Evolutionary conservation across 495 filamentous ascomycete species (phyloP).

Genomic region (Hyaloscypha variabilis): DNA sequence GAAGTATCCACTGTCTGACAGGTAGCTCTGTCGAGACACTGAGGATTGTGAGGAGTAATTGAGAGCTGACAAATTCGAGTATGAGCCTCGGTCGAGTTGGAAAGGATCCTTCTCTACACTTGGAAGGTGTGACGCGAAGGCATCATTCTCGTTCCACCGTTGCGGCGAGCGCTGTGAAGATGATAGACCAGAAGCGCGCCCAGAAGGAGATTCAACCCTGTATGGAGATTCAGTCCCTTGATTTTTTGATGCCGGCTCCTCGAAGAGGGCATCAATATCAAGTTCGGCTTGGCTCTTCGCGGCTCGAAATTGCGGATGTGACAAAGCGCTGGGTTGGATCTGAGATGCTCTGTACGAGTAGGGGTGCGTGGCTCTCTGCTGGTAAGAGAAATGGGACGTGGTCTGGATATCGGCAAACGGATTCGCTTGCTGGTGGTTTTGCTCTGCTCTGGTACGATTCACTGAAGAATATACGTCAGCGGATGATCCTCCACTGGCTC

Average conservation of each 20-base stretch:
- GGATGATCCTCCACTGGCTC: neutral
- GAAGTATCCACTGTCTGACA: constrained; percentile 9
- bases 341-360: neutral
- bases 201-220: constrained; percentile 23
- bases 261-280: constrained; percentile 8
- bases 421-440: neutral
- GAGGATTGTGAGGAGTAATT: neutral
- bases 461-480: neutral
- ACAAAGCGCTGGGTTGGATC: neutral
- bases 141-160: neutral
- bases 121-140: neutral
- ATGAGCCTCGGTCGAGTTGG: neutral
- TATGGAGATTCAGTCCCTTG: constrained; percentile 27
- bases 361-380: neutral
- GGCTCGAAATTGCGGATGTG: neutral
- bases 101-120: constrained; percentile 10
- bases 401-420: neutral
- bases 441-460: neutral
- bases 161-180: constrained; percentile 12
- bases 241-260: neutral
- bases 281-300: neutral
- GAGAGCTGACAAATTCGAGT: neutral
- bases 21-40: neutral
- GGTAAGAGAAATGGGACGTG: neutral
- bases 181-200: neutral